Evolutionary conservation across 2,329 filamentous ascomycete genomes (phyloP).

Genomic region (Fragosphaeria purpurea): DNA sequence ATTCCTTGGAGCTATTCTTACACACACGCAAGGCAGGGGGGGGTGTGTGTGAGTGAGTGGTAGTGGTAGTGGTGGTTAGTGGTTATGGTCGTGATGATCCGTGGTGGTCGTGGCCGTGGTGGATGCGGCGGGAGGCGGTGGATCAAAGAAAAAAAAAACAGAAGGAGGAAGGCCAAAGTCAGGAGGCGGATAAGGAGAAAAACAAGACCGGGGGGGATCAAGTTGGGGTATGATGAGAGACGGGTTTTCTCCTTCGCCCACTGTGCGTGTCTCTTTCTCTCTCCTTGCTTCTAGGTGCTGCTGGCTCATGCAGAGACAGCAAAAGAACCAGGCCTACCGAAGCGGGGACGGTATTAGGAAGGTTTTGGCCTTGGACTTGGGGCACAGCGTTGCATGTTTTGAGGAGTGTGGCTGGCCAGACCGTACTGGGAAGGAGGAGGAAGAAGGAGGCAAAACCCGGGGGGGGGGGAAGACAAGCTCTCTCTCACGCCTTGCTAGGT

Average conservation of each 20-base stretch:
- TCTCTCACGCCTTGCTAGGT: conserved; percentile 20
- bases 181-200: conserved; percentile 17
- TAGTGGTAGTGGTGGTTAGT: conserved; percentile 4
- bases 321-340: neutral
- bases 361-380: neutral
- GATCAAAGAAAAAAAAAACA: conserved; percentile 15
- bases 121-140: conserved; percentile 17
- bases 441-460: conserved; percentile 26
- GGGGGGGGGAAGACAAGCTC: conserved; percentile 16
- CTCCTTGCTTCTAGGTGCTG: too few species aligned
- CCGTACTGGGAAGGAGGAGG: conserved; percentile 38
- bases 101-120: too few species aligned
- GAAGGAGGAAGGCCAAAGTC: neutral
- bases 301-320: neutral
- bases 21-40: conserved; percentile 2
- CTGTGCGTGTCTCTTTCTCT: too few species aligned
- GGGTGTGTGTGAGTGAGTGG: conserved; percentile 3
- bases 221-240: neutral
- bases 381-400: conserved; percentile 25
- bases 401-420: conserved; percentile 26
- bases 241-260: too few species aligned
- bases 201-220: conserved; percentile 14
- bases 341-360: conserved; percentile 10
- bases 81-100: too few species aligned
- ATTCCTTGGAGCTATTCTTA: conserved; percentile 36